Evolutionary conservation across 352 stramenopile species (phyloP).

Genomic region (Phytophthora quininea): DNA sequence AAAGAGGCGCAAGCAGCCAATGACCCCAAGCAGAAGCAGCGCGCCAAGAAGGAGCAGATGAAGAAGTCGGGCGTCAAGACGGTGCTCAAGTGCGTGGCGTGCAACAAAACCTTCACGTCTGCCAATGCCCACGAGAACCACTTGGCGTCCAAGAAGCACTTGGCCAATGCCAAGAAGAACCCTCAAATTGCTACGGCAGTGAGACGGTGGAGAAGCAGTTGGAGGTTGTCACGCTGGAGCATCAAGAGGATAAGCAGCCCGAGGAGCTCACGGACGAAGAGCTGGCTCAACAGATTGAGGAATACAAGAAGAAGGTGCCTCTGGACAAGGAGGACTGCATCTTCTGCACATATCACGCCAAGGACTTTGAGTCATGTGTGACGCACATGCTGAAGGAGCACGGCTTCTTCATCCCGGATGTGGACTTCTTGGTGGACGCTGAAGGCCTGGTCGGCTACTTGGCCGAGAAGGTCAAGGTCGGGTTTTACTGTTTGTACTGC

Average conservation of each 20-base stretch:
- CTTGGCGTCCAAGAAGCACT: constrained; percentile 86
- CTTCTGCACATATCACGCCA: constrained; percentile 72
- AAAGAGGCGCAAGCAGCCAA: constrained; percentile 59
- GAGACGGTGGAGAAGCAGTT: constrained; percentile 76
- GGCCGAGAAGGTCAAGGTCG: constrained; percentile 96
- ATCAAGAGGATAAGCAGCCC: constrained; percentile 12
- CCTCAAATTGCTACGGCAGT: constrained; percentile 47
- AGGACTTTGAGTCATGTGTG: constrained; percentile 75
- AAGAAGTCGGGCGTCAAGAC: constrained; percentile 72
- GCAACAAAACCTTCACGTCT: constrained; percentile 87
- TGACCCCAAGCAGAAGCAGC: constrained; percentile 79
- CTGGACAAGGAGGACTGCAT: constrained; percentile 86
- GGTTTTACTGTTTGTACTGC: constrained; percentile 96
- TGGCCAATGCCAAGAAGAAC: constrained; percentile 81
- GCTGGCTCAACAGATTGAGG: constrained; percentile 65
- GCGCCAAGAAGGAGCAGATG: constrained; percentile 68
- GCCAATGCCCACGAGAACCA: constrained; percentile 87
- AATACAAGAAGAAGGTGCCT: constrained; percentile 77
- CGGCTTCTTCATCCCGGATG: constrained; percentile 96
- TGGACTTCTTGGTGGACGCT: constrained; percentile 91
- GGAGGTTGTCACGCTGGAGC: constrained; percentile 46
- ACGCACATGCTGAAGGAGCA: constrained; percentile 94
- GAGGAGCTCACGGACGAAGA: constrained; percentile 65
- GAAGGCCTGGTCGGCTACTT: constrained; percentile 93
- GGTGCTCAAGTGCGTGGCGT: constrained; percentile 84